A percentile compares a stretch with the other conserved stretches of the same genome.
Conservation (phyloP, 768 basidiomycete species). For the Lentinus tigrinus region DNA sequence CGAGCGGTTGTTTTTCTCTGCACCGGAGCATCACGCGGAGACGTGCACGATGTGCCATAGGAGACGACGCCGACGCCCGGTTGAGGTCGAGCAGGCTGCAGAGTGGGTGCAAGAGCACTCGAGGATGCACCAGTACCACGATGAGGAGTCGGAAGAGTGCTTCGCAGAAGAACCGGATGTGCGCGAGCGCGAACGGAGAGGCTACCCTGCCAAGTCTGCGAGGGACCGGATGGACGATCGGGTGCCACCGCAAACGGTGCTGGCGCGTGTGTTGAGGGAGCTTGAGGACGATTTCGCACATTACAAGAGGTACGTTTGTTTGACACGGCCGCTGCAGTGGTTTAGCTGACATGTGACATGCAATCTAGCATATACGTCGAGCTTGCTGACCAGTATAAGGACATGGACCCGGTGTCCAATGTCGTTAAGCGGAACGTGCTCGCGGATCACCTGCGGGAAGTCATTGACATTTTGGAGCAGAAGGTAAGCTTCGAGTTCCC, state of each 20-base stretch:
- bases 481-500: slow-evolving; percentile 54
- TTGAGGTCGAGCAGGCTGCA: slow-evolving; percentile 11
- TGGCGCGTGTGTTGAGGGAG: slow-evolving; percentile 79
- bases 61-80: slow-evolving; percentile 29
- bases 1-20: slow-evolving; percentile 79
- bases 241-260: slow-evolving; percentile 84
- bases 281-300: slow-evolving; percentile 94
- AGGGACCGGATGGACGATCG: slow-evolving; percentile 26
- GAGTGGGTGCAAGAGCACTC: slow-evolving; percentile 22
- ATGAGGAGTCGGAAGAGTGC: slow-evolving; percentile 47
- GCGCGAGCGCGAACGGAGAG: slow-evolving; percentile 20
- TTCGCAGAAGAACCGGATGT: slow-evolving; percentile 46
- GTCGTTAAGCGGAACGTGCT: slow-evolving; percentile 81
- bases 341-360: not conserved
- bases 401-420: slow-evolving; percentile 82
- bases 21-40: slow-evolving; percentile 69
- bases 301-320: slow-evolving; percentile 77
- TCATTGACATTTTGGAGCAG: slow-evolving; percentile 88
- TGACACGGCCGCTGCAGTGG: not conserved
- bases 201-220: slow-evolving; percentile 5
- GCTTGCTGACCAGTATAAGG: slow-evolving; percentile 89
- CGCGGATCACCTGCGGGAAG: slow-evolving; percentile 85
- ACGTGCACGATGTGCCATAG: slow-evolving; percentile 70
- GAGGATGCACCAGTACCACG: slow-evolving; percentile 12
- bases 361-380: slow-evolving; percentile 79